Base-by-base conservation (phyloP, 2,329 filamentous ascomycete species). In the Cryphonectria parasitica region DNA sequence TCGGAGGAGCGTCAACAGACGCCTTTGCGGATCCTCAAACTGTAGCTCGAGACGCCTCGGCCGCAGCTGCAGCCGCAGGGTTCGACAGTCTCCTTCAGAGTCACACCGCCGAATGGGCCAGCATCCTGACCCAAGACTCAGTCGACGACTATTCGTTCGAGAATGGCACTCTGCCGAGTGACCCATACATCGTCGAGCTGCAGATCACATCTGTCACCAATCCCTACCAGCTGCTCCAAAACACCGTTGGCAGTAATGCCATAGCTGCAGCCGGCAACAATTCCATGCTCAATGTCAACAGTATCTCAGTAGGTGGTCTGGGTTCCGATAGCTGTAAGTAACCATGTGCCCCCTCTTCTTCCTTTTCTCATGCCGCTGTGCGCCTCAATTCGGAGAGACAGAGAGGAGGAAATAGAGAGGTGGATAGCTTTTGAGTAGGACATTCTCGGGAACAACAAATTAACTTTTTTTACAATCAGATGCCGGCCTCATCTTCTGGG, bases 1-100 rank as follows among this genome's bases (percentile, higher is more conserved):
- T 93, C 22, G 91, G 91, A 39, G 86, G 84, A 64, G 91, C 91
- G 4, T 92, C 91, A 1, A 87, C 86, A 0, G 91, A 93, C 78
- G 90, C 89, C 0, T 93, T 92, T 75, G 72, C 80, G 0, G 80
- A 90, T 72, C 87, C 91, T 0, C 81, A 86, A 70, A 75, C 77
- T 28, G 82, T 84, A 1, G 91, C 91, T 1, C 82, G 83, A 70
- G 77, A 83, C 7, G 90, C 89, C 1, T 88, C 87, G 0, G 76
- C 81, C 7, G 78, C 79, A 83, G 54, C 81, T 83, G 68, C 75
- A 79, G 6, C 79, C 79, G 41, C 63, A 10, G 91, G 91, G 0
- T 93, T 87, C 74, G 78, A 83, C n/a, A 77, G 78, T 0, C 82
- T 90, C 1, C 78, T 91, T 17, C 76, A 78, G 10, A 85, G 87